Base-by-base conservation (phyloP, 139 green algal species). In the Micromonas commoda region DNA sequence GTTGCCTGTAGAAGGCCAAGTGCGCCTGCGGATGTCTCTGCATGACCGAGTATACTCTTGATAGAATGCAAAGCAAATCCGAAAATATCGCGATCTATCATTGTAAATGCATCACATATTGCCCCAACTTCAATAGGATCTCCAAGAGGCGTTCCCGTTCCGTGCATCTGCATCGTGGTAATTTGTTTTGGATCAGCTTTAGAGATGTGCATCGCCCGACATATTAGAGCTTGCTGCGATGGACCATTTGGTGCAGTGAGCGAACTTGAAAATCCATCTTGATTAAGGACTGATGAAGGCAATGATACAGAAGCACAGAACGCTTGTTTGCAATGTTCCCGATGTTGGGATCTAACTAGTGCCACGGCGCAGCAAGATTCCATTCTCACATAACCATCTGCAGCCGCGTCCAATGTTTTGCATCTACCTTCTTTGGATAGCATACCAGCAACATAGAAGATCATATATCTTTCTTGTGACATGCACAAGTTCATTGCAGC, bases 41-140 rank as follows among this genome's bases (percentile, higher is more conserved):
- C 88, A 78, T 97, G 92, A 9, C 92, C 92, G 28, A 91, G 76
- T 31, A 80, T 79, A 16, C 88, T 91, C 83, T 97, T 97, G 78
- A 88, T 63, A 63, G 52, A 19, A 19, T 63, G 19, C 20, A 63
- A 63, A 63, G 20, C 52, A 19, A 63, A 19, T 20, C 52, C 52
- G n/a, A n/a, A n/a, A n/a, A n/a, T n/a, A 63, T 63, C 19, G 19
- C 19, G 19, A 63, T 19, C 19, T 20, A 63, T 68, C 4, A 35
- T 26, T 24, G 61, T 6, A 68, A 24, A 16, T 13, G 86, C 88
- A 5, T 83, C 78, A 0, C 57, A 70, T 28, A 81, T 80, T 19
- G 91, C 92, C 3, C 92, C 91, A 6, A 94, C 80, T 80, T 97
- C 92, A 53, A 97, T 96, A 51, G 92, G 90, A 60, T 97, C 92